Evolutionary conservation across 1,284 basidiomycete genomes (phyloP), one percentile per base, ranked within the genome.

Genomic region (Sparassis latifolia): DNA sequence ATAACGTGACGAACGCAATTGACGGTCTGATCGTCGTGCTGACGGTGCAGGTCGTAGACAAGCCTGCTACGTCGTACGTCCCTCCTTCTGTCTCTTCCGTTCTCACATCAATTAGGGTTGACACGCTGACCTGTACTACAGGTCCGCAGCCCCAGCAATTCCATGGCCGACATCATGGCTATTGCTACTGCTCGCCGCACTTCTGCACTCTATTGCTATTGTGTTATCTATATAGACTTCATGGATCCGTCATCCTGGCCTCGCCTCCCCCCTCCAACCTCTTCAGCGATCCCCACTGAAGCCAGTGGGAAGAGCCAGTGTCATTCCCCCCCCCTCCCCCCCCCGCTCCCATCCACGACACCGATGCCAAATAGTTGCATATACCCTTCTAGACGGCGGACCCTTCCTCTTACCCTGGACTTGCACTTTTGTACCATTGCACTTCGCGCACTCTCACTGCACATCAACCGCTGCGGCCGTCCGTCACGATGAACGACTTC

Each of bases 11-110:
- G 10, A 83, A 82, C 47, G 83, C 92, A 0, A 76, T 86, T 4
- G 94, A 97, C 64, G 94, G 95, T 0, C 72, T 93, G 3, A 86
- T 97, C 0, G 92, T 91, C 0, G 72, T 97, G 1, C 61, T 96
- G 57, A 84, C 82, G 0, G 86, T 95, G 45, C 80, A 76, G 60
- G 82, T 94, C 41, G 76, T 79, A 1, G 63, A 55, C 35, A 59
- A 61, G 30, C 80, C 82, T 3, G 29, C 44, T 4, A 35, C 57
- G 27, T 58, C 51, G 64, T 62, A 50, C 33, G 62, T 59, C 27
- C 44, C 37, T 28, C 35, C 29, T 20, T 5, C 7, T 20, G 5
- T 30, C 5, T 30, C 27, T 31, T 3, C 35, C 39, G 47, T 42
- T n/a, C 27, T 7, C 9, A 6, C 40, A 9, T 27, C 20, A 27